Evolutionary conservation across 257 asterid genomes (phyloP), one percentile per base, ranked within the genome.

Genomic region (Przewalskia tangutica): DNA sequence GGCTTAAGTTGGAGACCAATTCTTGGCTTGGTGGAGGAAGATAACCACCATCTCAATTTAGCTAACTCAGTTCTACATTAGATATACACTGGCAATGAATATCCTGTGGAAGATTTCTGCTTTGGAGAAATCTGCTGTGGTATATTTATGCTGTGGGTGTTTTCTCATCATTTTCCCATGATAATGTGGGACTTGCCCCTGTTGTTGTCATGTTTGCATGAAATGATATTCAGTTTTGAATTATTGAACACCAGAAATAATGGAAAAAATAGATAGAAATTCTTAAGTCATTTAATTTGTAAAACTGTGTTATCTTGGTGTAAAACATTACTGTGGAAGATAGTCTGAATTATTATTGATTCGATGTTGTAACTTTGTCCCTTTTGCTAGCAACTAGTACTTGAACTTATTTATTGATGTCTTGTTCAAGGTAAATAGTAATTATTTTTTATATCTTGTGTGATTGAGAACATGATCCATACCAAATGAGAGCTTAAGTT

Each of bases 51-150:
- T 27, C 8, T 75, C 46, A 7, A 73, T 14, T 73, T 75, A 46
- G 79, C 59, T 71, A 75, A 62, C 50, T 75, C 62, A 32, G 14
- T 75, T 75, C 79, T 73, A 48, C 79, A 13, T 73, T 73, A 73
- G 60, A 14, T 20, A 12, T 73, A 23, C 23, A 27, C 7, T 16
- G 16, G 79, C 62, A 50, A 51, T 75, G 59, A 23, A 13, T 75
- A 60, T 75, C 62, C 68, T 23, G 68, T 27, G 17, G 68, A 27
- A 62, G 42, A 27, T 62, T 60, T 62, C 40, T 62, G 68, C 40
- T 62, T 17, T 62, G 40, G 40, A 32, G 4, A 62, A 62, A 18
- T 59, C 14, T 59, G 36, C 59, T 71, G 20, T 42, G 77, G 77
- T 42, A 9, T 46, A 71, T 11, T 46, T 20, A 20, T 71, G 58